phyloP scores from a whole-genome alignment of 352 stramenopile species.

The Pythium periplocum region DNA sequence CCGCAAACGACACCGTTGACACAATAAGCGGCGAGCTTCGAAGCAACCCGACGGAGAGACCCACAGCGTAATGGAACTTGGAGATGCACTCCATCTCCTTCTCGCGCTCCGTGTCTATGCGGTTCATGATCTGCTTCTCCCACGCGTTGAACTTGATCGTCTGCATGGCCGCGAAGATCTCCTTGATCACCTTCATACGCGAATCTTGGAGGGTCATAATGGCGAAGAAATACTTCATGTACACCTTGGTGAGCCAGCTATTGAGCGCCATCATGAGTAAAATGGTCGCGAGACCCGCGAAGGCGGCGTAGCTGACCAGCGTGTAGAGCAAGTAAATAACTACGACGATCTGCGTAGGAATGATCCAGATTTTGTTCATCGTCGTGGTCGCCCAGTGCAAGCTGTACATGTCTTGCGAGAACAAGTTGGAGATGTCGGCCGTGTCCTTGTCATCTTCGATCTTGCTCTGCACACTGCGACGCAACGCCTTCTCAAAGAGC shows the following conservation, averaged over 20 bases:
- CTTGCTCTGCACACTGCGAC: conserved; percentile 16
- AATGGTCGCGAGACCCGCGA: conserved; percentile 25
- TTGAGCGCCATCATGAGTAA: conserved; percentile 9
- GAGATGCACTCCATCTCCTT: conserved; percentile 46
- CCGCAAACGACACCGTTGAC: conserved; percentile 27
- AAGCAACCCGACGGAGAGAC: conserved; percentile 41
- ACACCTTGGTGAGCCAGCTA: neutral
- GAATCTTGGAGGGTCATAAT: conserved; percentile 16
- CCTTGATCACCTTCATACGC: conserved; percentile 24
- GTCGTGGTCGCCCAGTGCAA: conserved; percentile 17
- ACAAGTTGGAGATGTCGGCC: conserved; percentile 81
- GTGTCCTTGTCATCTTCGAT: neutral
- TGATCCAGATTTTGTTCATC: conserved; percentile 28
- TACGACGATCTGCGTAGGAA: conserved; percentile 25
- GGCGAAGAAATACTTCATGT: neutral
- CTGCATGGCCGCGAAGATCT: conserved; percentile 41
- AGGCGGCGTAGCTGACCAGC: conserved; percentile 19
- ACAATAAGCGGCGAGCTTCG: conserved; percentile 21
- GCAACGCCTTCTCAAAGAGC: conserved; percentile 27
- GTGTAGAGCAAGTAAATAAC: conserved; percentile 24
- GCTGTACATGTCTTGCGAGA: conserved; percentile 75
- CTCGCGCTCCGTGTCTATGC: conserved; percentile 45
- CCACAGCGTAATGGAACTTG: conserved; percentile 44
- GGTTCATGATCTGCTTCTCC: conserved; percentile 75
- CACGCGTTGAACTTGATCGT: conserved; percentile 90